Evolutionary conservation across 495 filamentous ascomycete species (phyloP).

Genomic region (Sphaerosporella brunnea): DNA sequence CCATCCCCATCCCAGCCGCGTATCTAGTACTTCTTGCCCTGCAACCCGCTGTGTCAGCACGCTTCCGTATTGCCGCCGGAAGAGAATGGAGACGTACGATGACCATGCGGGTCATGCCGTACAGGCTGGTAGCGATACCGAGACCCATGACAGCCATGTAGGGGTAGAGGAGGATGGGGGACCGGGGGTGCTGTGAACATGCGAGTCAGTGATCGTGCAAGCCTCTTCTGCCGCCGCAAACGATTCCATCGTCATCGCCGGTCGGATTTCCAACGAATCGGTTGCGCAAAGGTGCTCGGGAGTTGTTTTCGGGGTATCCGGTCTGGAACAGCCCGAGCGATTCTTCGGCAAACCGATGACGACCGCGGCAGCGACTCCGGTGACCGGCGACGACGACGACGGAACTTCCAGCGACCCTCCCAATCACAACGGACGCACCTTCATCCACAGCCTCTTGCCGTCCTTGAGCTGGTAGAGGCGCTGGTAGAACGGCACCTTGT

Average conservation of each 20-base stretch:
- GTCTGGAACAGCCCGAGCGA: too few species aligned
- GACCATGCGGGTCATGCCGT: conserved; percentile 41
- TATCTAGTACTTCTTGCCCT: conserved; percentile 26
- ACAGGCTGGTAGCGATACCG: conserved; percentile 28
- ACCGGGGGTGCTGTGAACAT: conserved; percentile 35
- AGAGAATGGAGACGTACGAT: conserved; percentile 31
- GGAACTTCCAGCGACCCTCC: not conserved
- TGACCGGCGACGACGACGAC: not conserved
- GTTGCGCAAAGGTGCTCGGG: too few species aligned
- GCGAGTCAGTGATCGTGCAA: conserved; percentile 1
- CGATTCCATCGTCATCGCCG: conserved; percentile 1
- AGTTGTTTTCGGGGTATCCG: too few species aligned
- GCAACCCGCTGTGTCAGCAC: too few species aligned
- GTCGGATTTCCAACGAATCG: not conserved
- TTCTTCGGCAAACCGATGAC: too few species aligned
- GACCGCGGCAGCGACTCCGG: too few species aligned
- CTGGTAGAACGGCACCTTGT: conserved; percentile 55
- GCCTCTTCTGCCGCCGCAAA: not conserved
- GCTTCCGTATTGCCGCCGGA: too few species aligned
- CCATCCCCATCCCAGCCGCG: not conserved
- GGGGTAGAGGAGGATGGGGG: conserved; percentile 43
- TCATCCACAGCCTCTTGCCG: conserved; percentile 41
- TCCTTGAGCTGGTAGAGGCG: conserved; percentile 38
- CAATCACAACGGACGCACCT: conserved; percentile 37
- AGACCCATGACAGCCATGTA: conserved; percentile 44